Evolutionary conservation across 257 asterid genomes (phyloP).

Genomic region (Apocynum venetum): DNA sequence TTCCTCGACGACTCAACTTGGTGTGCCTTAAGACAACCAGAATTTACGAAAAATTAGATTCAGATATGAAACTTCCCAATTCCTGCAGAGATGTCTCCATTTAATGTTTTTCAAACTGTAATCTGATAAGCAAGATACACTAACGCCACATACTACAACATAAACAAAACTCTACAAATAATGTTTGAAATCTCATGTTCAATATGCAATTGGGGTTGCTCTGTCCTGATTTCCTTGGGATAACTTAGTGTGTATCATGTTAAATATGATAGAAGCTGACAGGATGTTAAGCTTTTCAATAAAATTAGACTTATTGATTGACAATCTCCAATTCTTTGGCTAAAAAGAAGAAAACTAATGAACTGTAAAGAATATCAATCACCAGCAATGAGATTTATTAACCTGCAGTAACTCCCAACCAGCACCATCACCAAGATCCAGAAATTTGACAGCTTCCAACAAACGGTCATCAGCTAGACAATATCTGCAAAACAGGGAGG

Average conservation of each 20-base stretch:
- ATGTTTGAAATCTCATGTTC: neutral
- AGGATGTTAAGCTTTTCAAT: neutral
- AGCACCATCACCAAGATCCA: conserved; percentile 69
- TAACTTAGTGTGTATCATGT: neutral
- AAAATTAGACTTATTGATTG: neutral
- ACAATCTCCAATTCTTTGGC: neutral
- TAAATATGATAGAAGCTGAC: neutral
- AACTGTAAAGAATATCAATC: conserved; percentile 3
- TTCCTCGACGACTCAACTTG: neutral
- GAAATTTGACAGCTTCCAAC: conserved; percentile 51
- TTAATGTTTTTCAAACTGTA: neutral
- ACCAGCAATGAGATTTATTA: conserved; percentile 12
- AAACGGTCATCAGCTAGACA: conserved; percentile 13
- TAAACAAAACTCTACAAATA: neutral
- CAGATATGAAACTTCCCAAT: neutral
- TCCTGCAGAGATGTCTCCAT: neutral
- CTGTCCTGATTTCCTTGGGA: neutral
- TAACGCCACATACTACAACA: neutral
- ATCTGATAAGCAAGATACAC: neutral
- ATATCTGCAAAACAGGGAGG: conserved; percentile 37
- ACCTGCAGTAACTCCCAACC: conserved; percentile 98
- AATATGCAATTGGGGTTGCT: neutral
- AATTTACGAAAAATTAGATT: neutral
- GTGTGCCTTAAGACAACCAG: neutral
- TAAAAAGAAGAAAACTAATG: neutral